These are phyloP conservation scores for Linnemannia hyalina DNA, from an alignment of 192 early-diverging fungal genomes.

Conservation along the genomic window DNA sequence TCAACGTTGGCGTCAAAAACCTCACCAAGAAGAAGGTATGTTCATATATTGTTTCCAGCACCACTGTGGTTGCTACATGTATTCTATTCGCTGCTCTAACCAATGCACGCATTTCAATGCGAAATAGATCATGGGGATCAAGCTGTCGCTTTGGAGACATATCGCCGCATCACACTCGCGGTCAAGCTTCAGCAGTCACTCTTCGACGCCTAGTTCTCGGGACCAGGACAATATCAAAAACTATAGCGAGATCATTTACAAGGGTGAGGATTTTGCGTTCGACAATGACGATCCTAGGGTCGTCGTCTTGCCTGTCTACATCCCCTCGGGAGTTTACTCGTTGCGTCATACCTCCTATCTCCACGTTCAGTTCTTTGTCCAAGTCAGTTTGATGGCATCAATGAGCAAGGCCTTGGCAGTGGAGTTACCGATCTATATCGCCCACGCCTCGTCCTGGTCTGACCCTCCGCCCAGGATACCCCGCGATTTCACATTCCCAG, in stretches of 20 bases:
- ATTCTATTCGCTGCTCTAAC: no score
- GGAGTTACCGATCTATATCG: slow-evolving; percentile 48
- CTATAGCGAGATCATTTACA: slow-evolving; percentile 54
- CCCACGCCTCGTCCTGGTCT: slow-evolving; percentile 53
- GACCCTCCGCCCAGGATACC: slow-evolving; percentile 52
- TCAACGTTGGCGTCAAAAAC: slow-evolving; percentile 50
- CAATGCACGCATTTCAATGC: not conserved
- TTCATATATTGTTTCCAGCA: not conserved
- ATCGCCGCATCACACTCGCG: slow-evolving; percentile 14
- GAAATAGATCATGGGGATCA: slow-evolving; percentile 52
- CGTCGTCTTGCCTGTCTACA: slow-evolving; percentile 44
- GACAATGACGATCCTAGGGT: slow-evolving; percentile 40
- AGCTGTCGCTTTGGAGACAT: slow-evolving; percentile 49
- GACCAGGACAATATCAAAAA: slow-evolving; percentile 51
- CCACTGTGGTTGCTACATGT: no score
- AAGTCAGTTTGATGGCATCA: slow-evolving; percentile 49
- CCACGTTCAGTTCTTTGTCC: slow-evolving; percentile 51
- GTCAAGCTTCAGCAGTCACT: slow-evolving; percentile 7
- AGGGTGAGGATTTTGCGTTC: slow-evolving; percentile 50
- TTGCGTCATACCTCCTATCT: slow-evolving; percentile 36
- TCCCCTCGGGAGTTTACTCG: slow-evolving; percentile 48
- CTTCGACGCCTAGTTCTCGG: not conserved
- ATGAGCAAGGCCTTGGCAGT: slow-evolving; percentile 46
- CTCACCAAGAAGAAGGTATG: slow-evolving; percentile 51
- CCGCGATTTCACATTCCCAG: slow-evolving; percentile 40